Evolutionary conservation across 805 yeast genomes (phyloP).

Genomic region (Ogataea chonburiensis): DNA sequence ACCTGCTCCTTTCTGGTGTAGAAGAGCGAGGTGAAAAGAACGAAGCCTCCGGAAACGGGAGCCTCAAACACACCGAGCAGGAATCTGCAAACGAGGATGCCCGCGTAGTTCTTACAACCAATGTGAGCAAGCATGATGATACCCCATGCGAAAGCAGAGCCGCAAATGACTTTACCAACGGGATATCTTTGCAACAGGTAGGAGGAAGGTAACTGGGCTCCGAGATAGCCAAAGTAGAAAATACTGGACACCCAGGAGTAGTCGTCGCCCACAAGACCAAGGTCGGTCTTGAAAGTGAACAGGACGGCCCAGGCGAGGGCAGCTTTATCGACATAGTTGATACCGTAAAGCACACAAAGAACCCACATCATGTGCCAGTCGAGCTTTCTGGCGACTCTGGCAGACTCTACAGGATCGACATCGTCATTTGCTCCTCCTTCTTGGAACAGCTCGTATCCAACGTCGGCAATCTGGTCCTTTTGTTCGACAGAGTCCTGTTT

Average conservation of each 20-base stretch:
- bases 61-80: slow-evolving; percentile 39
- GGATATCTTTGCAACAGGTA: slow-evolving; percentile 50
- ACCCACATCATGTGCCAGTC: slow-evolving; percentile 37
- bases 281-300: slow-evolving; percentile 32
- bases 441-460: slow-evolving; percentile 15
- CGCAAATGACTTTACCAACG: slow-evolving; percentile 35
- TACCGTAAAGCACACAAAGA: slow-evolving; percentile 29
- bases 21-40: slow-evolving; percentile 29
- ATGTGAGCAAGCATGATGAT: slow-evolving; percentile 33
- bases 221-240: slow-evolving; percentile 43
- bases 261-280: slow-evolving; percentile 32
- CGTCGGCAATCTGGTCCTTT: slow-evolving; percentile 5
- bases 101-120: slow-evolving; percentile 37
- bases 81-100: slow-evolving; percentile 36
- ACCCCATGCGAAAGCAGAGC: slow-evolving; percentile 37
- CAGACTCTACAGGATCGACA: slow-evolving; percentile 33
- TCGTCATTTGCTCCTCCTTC: slow-evolving; percentile 30
- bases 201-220: slow-evolving; percentile 45
- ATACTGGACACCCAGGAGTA: slow-evolving; percentile 43
- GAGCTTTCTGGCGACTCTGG: slow-evolving; percentile 33
- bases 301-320: slow-evolving; percentile 32
- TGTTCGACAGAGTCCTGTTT: background rate
- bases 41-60: slow-evolving; percentile 35
- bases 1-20: slow-evolving; percentile 37
- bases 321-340: slow-evolving; percentile 34